Conservation (phyloP, 2,329 filamentous ascomycete species). For the Claviceps pusilla region DNA sequence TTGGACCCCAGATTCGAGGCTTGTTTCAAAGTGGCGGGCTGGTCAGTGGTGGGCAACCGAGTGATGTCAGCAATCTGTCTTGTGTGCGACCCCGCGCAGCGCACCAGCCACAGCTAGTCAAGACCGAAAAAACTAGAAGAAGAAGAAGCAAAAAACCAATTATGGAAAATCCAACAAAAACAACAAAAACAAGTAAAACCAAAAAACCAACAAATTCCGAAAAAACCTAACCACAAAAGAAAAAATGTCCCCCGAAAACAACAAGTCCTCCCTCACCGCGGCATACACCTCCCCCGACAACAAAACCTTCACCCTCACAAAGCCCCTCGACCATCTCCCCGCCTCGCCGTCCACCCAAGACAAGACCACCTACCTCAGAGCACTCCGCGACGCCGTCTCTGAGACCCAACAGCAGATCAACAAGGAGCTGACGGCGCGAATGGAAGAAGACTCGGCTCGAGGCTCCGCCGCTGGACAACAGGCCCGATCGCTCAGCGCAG, state of each 20-base stretch:
- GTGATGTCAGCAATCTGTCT: no score
- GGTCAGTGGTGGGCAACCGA: no score
- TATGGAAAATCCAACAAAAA: no score
- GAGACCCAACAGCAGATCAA: conserved; percentile 54
- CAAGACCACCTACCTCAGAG: conserved; percentile 44
- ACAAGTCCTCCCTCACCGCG: conserved; percentile 24
- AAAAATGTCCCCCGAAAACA: background rate
- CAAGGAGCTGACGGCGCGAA: conserved; percentile 53
- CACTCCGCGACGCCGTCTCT: conserved; percentile 41
- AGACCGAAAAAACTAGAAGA: no score
- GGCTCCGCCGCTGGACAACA: conserved; percentile 18
- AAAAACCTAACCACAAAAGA: no score
- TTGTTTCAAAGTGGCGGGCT: no score
- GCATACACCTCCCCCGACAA: conserved; percentile 39
- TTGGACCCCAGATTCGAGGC: no score
- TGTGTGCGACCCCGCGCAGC: no score
- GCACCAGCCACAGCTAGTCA: no score
- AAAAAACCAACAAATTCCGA: no score
- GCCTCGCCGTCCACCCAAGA: conserved; percentile 23
- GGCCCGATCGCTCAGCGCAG: conserved; percentile 16
- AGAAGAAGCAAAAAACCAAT: no score
- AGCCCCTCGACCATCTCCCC: conserved; percentile 23
- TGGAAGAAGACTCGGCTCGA: conserved; percentile 54
- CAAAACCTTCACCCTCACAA: conserved; percentile 29
- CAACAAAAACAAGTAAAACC: no score